These are phyloP conservation scores for Psilocybe tampanensis DNA, from an alignment of 768 basidiomycete genomes.

Conservation along the genomic window DNA sequence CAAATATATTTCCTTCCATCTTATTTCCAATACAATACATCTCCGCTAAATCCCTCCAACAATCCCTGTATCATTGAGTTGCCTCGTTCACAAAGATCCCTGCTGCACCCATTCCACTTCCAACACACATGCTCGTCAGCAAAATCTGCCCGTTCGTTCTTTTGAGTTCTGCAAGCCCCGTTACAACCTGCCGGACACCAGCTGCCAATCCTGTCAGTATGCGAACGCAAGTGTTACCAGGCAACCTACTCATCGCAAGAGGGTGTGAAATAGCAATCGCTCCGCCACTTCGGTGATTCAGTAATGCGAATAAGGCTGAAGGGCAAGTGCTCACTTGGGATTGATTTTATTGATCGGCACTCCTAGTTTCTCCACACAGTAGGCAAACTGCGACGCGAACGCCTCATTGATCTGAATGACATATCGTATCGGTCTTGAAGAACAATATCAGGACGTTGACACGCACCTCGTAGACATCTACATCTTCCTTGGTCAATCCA, in stretches of 20 bases:
- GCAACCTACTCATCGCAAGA: conserved; percentile 75
- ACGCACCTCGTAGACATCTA: conserved; percentile 75
- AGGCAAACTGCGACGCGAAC: conserved; percentile 92
- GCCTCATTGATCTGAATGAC: conserved; percentile 78
- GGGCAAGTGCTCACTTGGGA: conserved; percentile 59
- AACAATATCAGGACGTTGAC: not conserved
- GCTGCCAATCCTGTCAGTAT: conserved; percentile 42
- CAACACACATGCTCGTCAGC: conserved; percentile 79
- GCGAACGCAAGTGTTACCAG: not conserved
- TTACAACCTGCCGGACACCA: conserved; percentile 84
- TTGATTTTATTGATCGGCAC: conserved; percentile 85
- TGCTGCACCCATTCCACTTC: conserved; percentile 90
- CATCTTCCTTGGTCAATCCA: conserved; percentile 69
- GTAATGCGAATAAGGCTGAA: conserved; percentile 9
- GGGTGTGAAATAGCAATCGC: conserved; percentile 86
- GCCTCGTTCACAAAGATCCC: conserved; percentile 78
- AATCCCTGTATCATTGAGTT: conserved; percentile 6
- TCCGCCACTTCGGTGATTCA: conserved; percentile 58
- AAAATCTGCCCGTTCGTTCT: conserved; percentile 69
- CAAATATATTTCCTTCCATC: conserved; percentile 1
- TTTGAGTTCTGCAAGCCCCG: conserved; percentile 82
- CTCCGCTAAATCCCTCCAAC: not conserved
- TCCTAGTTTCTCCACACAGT: conserved; percentile 81
- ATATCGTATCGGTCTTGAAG: not conserved
- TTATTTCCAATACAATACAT: not conserved